Base-by-base conservation (phyloP, 2,329 filamentous ascomycete species). In the Colletotrichum shisoi region DNA sequence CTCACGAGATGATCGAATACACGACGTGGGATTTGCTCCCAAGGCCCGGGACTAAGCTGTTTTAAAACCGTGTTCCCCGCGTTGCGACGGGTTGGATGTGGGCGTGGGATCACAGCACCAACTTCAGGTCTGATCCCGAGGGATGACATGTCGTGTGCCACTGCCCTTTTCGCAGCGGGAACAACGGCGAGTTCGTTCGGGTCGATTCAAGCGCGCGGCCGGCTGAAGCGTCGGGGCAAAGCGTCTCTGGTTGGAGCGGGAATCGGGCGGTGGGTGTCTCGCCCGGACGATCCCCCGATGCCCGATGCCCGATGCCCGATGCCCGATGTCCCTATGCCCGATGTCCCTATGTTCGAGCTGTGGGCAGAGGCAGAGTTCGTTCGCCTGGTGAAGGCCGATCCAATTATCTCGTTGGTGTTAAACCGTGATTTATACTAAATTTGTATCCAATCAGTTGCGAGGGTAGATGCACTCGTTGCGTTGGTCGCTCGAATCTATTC, bases 281-380 rank as follows among this genome's bases (percentile, higher is more conserved):
- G 53, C 39, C 65, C 65, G 65, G 27, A 19, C 42, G 56, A 65
- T 65, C 37, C 3, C 40, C 65, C 65, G 65, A 68, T 51, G 54
- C 65, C 65, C 65, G 65, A 46, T 45, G 34, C 21, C 21, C 21
- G 21, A 21, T 57, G 37, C 40, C 65, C 65, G 65, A 68, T 51
- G 54, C 65, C 65, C 65, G 49, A 46, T 45, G 34, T 57, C 21
- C 21, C 21, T 2, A 21, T 57, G 37, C 40, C 65, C 65, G 65
- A 68, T 51, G 54, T n/a, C 65, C 65, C 65, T 54, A 46, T 45
- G 34, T 57, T n/a, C 27, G 34, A 53, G 31, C 17, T 34, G 19
- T 48, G 31, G 19, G 24, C n/a, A 37, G 27, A 8, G n/a, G n/a
- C n/a, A n/a, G n/a, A n/a, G n/a, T n/a, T n/a, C n/a, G 42, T 2